Conservation (phyloP, 106 monocot species). For the Phalaenopsis aphrodite region DNA sequence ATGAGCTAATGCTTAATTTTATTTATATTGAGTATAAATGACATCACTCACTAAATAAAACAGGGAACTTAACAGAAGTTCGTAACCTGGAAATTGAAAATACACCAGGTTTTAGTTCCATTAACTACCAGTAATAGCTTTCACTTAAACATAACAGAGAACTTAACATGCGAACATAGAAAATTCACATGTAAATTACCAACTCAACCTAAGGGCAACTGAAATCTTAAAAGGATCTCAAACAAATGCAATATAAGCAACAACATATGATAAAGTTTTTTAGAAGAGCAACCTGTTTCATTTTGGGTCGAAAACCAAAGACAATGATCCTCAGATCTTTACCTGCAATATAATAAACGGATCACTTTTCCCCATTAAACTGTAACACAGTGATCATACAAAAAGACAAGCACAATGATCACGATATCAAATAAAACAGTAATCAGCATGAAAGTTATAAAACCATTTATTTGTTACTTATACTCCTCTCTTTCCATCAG, state of each 20-base stretch:
- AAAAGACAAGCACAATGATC: background rate
- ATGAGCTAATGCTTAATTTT: background rate
- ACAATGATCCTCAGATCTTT: slow-evolving; percentile 93
- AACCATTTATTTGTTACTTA: background rate
- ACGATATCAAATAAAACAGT: background rate
- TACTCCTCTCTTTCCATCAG: too few species aligned
- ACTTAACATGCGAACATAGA: background rate
- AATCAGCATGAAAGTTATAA: background rate
- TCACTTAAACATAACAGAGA: background rate
- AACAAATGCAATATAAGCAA: background rate
- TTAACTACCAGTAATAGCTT: background rate
- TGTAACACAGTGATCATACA: background rate
- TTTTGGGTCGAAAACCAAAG: slow-evolving; percentile 83
- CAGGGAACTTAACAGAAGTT: background rate
- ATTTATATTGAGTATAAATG: background rate
- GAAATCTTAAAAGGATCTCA: background rate
- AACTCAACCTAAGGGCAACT: background rate
- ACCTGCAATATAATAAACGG: slow-evolving; percentile 39
- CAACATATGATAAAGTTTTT: background rate
- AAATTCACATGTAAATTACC: background rate
- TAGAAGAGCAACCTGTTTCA: slow-evolving; percentile 63
- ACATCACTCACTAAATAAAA: background rate
- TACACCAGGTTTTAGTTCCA: background rate
- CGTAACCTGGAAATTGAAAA: background rate
- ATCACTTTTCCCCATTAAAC: slow-evolving; percentile 3